Evolutionary conservation across 768 basidiomycete genomes (phyloP).

Genomic region (Tubosaeta brunneosetosa): DNA sequence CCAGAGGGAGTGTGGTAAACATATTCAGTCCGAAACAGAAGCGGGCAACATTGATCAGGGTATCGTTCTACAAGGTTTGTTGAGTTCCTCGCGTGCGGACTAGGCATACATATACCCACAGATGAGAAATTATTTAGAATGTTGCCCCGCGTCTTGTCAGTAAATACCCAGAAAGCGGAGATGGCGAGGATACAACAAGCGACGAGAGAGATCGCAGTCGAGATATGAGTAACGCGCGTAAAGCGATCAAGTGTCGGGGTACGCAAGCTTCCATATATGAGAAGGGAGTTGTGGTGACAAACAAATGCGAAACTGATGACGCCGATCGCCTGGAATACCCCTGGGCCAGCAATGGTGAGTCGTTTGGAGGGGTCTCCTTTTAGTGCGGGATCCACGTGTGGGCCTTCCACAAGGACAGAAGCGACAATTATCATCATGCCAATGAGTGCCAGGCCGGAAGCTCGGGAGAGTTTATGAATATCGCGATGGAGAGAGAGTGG

Average conservation of each 20-base stretch:
- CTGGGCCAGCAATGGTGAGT: conserved; percentile 71
- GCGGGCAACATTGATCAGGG: conserved; percentile 91
- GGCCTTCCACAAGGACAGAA: conserved; percentile 80
- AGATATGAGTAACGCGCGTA: conserved; percentile 87
- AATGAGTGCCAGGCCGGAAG: conserved; percentile 83
- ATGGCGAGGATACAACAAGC: conserved; percentile 83
- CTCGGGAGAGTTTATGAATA: conserved; percentile 94
- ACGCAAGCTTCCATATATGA: conserved; percentile 90
- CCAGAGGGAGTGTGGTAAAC: conserved; percentile 96
- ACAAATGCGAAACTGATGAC: conserved; percentile 97
- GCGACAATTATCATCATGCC: conserved; percentile 93
- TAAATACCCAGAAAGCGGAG: conserved; percentile 84
- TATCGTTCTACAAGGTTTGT: conserved; percentile 53
- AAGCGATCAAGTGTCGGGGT: conserved; percentile 96
- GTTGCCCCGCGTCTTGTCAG: conserved; percentile 90
- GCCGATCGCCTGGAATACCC: conserved; percentile 92
- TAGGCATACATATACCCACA: conserved; percentile 35
- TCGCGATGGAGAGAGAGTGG: conserved; percentile 95
- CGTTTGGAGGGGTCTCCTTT: conserved; percentile 74
- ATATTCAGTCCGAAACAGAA: conserved; percentile 95
- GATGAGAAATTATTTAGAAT: conserved; percentile 91
- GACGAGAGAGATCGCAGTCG: conserved; percentile 77
- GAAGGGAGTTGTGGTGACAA: conserved; percentile 94
- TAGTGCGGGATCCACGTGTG: conserved; percentile 63
- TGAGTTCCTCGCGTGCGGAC: conserved; percentile 2